Conservation (phyloP, 1,139 yeast genomes). For the Wickerhamomyces sp. region DNA sequence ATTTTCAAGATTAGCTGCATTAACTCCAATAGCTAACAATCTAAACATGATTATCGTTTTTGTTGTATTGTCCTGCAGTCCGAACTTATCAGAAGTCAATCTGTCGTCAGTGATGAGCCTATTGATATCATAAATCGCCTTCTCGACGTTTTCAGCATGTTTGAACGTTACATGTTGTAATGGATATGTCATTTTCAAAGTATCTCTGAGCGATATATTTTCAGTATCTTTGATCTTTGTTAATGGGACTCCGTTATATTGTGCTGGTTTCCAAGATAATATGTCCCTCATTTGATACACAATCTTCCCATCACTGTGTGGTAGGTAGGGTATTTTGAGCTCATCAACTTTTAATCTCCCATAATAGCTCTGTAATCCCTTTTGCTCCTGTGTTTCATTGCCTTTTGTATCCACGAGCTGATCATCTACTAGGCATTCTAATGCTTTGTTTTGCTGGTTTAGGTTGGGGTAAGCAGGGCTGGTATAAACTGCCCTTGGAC, state of each 20-base stretch:
- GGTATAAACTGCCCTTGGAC: background rate
- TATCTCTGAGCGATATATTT: background rate
- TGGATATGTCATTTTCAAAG: conserved; percentile 6
- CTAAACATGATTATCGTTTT: conserved; percentile 15
- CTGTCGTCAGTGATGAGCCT: conserved; percentile 8
- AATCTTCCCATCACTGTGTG: background rate
- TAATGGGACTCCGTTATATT: conserved; percentile 14
- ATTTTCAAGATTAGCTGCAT: conserved; percentile 24
- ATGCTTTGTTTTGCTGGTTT: no score
- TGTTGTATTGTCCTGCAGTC: conserved; percentile 14
- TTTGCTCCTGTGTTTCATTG: no score
- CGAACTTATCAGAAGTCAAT: background rate
- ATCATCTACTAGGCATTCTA: no score
- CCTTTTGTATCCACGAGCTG: no score
- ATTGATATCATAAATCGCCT: conserved; percentile 17
- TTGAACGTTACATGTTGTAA: conserved; percentile 14
- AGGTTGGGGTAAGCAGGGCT: no score
- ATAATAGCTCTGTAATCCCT: no score
- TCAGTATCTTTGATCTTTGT: background rate
- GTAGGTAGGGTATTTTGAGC: background rate
- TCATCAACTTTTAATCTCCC: no score
- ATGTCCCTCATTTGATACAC: conserved; percentile 10
- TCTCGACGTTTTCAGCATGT: conserved; percentile 19
- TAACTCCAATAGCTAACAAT: conserved; percentile 23
- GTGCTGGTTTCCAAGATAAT: conserved; percentile 13